Percentiles rank a stretch among this genome's conserved stretches.
Conservation (phyloP, 371 early-diverging fungal genomes). For the Capillidium heterosporum region DNA sequence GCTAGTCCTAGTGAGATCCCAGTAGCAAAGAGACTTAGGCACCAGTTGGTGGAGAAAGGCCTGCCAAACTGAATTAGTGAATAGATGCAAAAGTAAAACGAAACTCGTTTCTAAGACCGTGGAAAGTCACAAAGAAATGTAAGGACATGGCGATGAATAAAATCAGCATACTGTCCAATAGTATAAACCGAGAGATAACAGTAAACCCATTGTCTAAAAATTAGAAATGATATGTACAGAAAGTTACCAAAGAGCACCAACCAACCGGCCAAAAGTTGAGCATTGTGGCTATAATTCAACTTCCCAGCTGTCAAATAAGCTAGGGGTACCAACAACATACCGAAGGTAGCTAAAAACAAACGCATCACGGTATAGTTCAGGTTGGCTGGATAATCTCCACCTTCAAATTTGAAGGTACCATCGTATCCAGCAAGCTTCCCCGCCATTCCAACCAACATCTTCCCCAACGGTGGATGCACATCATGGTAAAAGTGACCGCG, state of each 20-base stretch:
- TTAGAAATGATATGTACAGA: background rate
- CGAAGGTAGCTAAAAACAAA: conserved; percentile 75
- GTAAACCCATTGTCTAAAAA: conserved; percentile 40
- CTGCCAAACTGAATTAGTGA: conserved; percentile 13
- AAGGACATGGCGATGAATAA: conserved; percentile 78
- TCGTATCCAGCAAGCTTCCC: conserved; percentile 81
- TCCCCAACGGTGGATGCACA: conserved; percentile 99
- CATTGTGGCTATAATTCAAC: conserved; percentile 41
- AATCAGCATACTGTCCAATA: conserved; percentile 94
- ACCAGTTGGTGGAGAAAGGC: conserved; percentile 73
- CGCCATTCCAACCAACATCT: conserved; percentile 90
- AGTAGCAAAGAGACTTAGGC: conserved; percentile 63
- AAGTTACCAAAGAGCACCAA: conserved; percentile 60
- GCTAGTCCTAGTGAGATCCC: conserved; percentile 87
- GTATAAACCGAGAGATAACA: conserved; percentile 86
- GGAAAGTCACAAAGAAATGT: conserved; percentile 54
- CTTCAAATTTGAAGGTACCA: conserved; percentile 81
- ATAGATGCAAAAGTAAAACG: background rate
- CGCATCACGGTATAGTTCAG: conserved; percentile 91
- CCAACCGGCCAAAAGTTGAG: conserved; percentile 46
- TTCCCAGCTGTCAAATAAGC: conserved; percentile 81
- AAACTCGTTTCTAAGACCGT: conserved; percentile 42
- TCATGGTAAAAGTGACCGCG: conserved; percentile 95
- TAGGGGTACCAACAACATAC: conserved; percentile 83
- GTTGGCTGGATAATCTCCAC: conserved; percentile 57